Conservation (phyloP, 495 filamentous ascomycete species). For the Parachaetomium inaequale region DNA sequence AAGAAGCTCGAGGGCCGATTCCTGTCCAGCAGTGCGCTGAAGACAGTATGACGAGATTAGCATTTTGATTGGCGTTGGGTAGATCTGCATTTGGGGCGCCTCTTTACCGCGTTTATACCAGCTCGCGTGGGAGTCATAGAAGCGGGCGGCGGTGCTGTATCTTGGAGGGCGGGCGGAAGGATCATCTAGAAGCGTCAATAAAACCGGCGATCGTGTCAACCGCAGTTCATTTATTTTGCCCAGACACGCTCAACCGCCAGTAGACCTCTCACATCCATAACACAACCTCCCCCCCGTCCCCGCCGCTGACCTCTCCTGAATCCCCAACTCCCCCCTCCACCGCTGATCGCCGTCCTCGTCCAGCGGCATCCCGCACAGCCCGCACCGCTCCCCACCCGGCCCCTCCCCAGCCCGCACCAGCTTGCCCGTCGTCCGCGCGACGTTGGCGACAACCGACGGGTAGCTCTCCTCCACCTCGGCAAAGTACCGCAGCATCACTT, state of each 20-base stretch:
- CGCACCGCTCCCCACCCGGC: conserved; percentile 30
- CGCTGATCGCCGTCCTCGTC: conserved; percentile 46
- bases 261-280: conserved; percentile 53
- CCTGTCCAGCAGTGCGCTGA: conserved; percentile 37
- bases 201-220: neutral
- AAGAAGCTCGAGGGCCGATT: conserved; percentile 69
- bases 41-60: conserved; percentile 20
- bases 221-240: neutral
- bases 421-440: conserved; percentile 81
- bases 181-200: neutral
- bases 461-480: conserved; percentile 81
- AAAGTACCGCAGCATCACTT: conserved; percentile 86
- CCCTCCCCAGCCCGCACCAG: conserved; percentile 43
- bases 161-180: neutral
- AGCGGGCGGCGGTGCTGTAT: neutral
- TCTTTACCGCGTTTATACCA: conserved; percentile 14
- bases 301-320: conserved; percentile 10
- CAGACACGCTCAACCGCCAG: conserved; percentile 29
- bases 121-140: conserved; percentile 7
- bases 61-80: conserved; percentile 13
- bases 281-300: conserved; percentile 35
- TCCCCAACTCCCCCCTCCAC: conserved; percentile 50
- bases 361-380: conserved; percentile 49
- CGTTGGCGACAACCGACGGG: conserved; percentile 89
- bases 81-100: conserved; percentile 5